Evolutionary conservation across 768 basidiomycete species (phyloP), one percentile per base, ranked within the genome.

Genomic region (Agrocybe praecox): DNA sequence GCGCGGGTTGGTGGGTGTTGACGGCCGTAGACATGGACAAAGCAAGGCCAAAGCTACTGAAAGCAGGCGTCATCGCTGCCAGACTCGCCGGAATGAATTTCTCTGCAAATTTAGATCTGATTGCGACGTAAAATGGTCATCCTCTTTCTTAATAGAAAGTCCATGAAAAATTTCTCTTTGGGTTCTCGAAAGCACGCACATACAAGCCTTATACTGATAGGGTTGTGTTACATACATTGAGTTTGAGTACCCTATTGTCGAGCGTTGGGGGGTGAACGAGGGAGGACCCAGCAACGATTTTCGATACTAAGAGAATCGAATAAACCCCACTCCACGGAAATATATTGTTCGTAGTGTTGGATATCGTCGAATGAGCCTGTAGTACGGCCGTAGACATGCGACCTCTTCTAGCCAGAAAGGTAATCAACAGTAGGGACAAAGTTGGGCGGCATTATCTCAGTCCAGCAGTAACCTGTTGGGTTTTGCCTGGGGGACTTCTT

Each of bases 61-160:
- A 62, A 62, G 49, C 32, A 47, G 62, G 61, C 23, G 45, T 59
- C 46, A 45, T 48, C 36, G 59, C 49, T 65, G 57, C 63, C 62
- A 53, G 58, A 53, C 55, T 52, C 18, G 62, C 53, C 47, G 54
- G 55, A 53, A 56, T 58, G 63, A 58, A 55, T 58, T 60, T 55
- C 55, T 19, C 26, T 43, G 56, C 53, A 42, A 55, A 50, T 59
- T 64, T 67, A 67, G 61, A 57, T 62, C 60, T 62, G 56, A 63
- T 64, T 61, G 46, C 57, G 53, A 64, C 63, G 65, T 66, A 66
- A 66, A 61, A 23, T 45, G 46, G 49, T 24, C 45, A 52, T 40
- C 48, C 49, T 49, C 48, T 49, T 66, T 66, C 65, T 66, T 42
- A 54, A 62, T 66, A 42, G 65, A 64, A 66, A 49, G 47, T n/a